Evolutionary conservation across 495 filamentous ascomycete genomes (phyloP), one percentile per base, ranked within the genome.

Genomic region (Darksidea phi): DNA sequence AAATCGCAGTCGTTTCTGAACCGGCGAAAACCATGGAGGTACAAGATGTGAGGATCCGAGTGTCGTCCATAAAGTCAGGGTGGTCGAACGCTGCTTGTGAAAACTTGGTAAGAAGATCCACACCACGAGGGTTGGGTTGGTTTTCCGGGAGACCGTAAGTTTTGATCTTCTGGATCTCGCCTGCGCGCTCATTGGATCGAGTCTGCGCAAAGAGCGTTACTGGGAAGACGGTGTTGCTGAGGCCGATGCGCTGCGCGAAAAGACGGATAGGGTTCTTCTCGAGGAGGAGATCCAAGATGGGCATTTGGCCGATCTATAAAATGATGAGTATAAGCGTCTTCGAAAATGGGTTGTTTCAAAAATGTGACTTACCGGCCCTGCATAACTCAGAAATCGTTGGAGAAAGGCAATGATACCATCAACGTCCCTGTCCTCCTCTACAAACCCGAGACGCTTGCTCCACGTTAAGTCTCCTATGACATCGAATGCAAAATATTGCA

Each of bases 401-500:
- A 82, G 60, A 37, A 77, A 79, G 1, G 57, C 63, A 24, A 76
- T 67, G 32, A 76, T 75, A 1, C 73, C 73, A 57, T 74, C 73
- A 4, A 76, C 73, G 52, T 76, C 74, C 47, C 74, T 67, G 46
- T 75, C 67, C 56, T 67, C 60, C 25, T 76, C 73, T 7, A 76
- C 61, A 52, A 76, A 76, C 2, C 74, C 74, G 8, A 76, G 48
- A 20, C 71, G 57, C 59, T 70, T 73, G 59, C 71, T 74, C 71
- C 71, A 76, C 0, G 74, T 74, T 42, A 76, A 48, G 66, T 73
- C 79, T 74, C 87, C 71, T 75, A 88, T 73, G 28, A 90, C 86
- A 66, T 94, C 89, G 64, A 90, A 91, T 2, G 87, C 86, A 66
- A 86, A 92, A 68, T 84, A 91, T 66, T 90, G 87, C 12, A 91